A percentile compares a stretch with the other conserved stretches of the same genome.
Evolutionary conservation across 164 flowering plant species (phyloP).

Genomic region (Protea cynaroides): DNA sequence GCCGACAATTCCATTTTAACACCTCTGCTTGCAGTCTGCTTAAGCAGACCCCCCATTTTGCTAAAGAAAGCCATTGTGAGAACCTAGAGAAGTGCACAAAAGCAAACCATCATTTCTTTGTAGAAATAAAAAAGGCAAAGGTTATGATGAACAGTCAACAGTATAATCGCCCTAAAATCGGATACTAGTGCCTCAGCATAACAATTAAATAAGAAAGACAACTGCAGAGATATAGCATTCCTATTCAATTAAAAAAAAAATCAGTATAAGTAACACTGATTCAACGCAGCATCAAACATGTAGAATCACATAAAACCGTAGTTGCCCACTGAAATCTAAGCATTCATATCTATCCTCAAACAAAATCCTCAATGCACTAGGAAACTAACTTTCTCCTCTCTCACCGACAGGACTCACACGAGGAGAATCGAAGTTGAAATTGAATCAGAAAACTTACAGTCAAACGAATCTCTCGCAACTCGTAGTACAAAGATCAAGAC

Average conservation of each 20-base stretch:
- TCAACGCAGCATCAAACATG: no score
- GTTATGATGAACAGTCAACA: conserved; percentile 2
- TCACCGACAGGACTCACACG: no score
- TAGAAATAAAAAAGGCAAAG: neutral
- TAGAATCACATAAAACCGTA: neutral
- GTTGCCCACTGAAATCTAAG: conserved; percentile 10
- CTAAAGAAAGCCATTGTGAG: conserved; percentile 33
- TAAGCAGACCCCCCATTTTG: conserved; percentile 37
- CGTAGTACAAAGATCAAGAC: no score
- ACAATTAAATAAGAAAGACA: neutral
- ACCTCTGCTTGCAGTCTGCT: conserved; percentile 25
- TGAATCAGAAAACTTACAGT: no score
- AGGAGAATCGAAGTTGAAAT: no score
- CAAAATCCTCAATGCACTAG: no score
- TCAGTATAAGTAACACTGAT: no score
- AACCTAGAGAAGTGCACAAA: neutral
- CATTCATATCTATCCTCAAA: no score
- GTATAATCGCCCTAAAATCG: neutral
- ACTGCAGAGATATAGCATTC: no score
- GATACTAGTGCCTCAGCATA: neutral
- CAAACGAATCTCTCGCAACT: no score
- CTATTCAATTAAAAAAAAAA: no score
- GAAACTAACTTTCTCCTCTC: no score
- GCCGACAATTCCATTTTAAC: conserved; percentile 19
- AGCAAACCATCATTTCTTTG: neutral